phyloP scores from a whole-genome alignment of 345 rosid species.

The Citrus medica region DNA sequence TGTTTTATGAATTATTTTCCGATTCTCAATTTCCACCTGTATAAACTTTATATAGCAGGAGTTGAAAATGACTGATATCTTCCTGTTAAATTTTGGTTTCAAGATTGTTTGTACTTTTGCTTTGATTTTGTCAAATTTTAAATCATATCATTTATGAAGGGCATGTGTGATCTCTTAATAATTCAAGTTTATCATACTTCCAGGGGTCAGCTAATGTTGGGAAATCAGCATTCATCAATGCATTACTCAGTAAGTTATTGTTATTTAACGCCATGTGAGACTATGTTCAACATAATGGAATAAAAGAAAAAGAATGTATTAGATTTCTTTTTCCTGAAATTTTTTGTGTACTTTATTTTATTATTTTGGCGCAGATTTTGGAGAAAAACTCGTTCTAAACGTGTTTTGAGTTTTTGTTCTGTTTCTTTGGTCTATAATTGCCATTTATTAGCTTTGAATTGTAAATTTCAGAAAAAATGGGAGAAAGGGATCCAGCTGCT shows the following conservation, averaged over 20 bases:
- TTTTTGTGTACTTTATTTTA: neutral
- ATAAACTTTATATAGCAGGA: neutral
- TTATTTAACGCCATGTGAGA: slow-evolving; percentile 1
- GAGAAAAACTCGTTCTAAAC: neutral
- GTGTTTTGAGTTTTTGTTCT: neutral
- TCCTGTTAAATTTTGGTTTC: neutral
- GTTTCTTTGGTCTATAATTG: neutral
- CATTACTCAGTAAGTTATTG: slow-evolving; percentile 70
- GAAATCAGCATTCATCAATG: slow-evolving; percentile 94
- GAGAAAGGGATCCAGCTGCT: slow-evolving; percentile 84
- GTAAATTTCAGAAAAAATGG: slow-evolving; percentile 60
- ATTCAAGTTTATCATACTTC: slow-evolving; percentile 15
- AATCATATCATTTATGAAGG: neutral
- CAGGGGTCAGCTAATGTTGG: slow-evolving; percentile 99
- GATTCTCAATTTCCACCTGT: neutral
- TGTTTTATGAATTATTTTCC: neutral
- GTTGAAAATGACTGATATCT: neutral
- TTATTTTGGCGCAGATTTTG: neutral
- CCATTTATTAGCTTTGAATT: neutral
- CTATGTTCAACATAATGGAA: neutral
- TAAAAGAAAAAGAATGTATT: neutral
- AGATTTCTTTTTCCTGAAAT: neutral
- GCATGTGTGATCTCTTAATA: neutral
- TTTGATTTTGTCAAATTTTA: slow-evolving; percentile 2
- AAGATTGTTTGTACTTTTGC: neutral